phyloP scores from a whole-genome alignment of 139 green algal genomes.

The Tetradesmus obliquus region DNA sequence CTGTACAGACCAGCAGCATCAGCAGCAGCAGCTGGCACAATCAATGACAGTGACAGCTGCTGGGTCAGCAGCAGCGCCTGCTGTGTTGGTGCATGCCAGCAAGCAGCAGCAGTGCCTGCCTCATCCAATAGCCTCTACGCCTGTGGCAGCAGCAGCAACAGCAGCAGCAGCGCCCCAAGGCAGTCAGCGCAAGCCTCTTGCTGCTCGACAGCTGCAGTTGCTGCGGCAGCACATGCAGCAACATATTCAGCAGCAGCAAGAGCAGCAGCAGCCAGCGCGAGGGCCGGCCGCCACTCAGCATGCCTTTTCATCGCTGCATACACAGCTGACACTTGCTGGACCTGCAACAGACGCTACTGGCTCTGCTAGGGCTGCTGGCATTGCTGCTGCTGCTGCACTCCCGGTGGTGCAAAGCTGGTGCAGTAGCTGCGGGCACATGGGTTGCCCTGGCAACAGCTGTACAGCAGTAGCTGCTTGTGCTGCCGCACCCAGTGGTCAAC shows the following conservation, averaged over 20 bases:
- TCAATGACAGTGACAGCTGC: neutral
- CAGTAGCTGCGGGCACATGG: neutral
- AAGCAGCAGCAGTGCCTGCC: neutral
- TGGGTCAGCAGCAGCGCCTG: slow-evolving; percentile 1
- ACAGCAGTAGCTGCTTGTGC: neutral
- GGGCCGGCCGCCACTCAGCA: neutral
- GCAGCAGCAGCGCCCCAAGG: too few relatives aligned
- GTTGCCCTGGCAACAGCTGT: neutral
- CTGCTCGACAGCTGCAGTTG: neutral
- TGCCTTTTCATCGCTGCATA: neutral
- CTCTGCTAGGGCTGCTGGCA: too few relatives aligned
- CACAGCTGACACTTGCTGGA: neutral
- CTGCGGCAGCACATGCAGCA: neutral
- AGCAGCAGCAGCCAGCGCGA: neutral
- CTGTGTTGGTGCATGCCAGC: neutral
- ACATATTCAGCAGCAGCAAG: neutral
- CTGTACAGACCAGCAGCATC: neutral
- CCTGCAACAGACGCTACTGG: neutral
- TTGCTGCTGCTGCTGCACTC: neutral
- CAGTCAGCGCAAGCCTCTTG: too few relatives aligned
- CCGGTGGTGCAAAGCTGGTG: neutral
- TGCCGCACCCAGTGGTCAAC: neutral
- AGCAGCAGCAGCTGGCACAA: neutral
- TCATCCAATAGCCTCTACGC: neutral
- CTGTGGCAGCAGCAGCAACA: neutral